These are phyloP conservation scores for Malassezia pachydermatis DNA, from an alignment of 1,284 basidiomycete genomes.

Conservation along the genomic window DNA sequence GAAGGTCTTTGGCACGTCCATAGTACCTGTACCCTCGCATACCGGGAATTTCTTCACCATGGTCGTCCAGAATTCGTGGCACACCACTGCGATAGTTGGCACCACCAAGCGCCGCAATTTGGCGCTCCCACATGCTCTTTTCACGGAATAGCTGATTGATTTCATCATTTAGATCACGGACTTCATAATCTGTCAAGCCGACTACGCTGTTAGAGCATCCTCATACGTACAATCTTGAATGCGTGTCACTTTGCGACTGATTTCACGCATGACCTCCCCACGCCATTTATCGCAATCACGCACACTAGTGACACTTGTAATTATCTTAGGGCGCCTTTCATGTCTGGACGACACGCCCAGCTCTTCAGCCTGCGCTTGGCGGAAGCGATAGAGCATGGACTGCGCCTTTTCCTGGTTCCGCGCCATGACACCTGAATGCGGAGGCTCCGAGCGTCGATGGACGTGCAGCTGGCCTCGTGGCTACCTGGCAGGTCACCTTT, in stretches of 20 bases:
- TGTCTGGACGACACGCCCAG: conserved; percentile 63
- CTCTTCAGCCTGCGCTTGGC: conserved; percentile 89
- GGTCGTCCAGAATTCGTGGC: conserved; percentile 85
- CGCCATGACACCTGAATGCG: conserved; percentile 29
- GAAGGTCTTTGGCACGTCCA: conserved; percentile 88
- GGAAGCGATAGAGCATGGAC: conserved; percentile 96
- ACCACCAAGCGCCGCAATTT: conserved; percentile 85
- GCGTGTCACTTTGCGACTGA: conserved; percentile 89
- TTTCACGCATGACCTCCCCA: conserved; percentile 85
- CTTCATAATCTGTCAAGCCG: conserved; percentile 86
- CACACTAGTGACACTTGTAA: conserved; percentile 75
- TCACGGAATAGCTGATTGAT: conserved; percentile 93
- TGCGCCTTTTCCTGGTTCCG: conserved; percentile 47
- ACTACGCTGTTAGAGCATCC: conserved; percentile 53
- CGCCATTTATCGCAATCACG: conserved; percentile 91
- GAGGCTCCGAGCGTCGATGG: neutral
- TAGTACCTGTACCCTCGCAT: conserved; percentile 99
- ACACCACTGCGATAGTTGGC: conserved; percentile 83
- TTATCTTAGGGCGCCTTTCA: conserved; percentile 77
- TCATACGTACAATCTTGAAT: conserved; percentile 76
- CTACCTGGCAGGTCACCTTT: neutral
- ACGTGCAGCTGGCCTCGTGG: neutral
- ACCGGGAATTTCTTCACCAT: conserved; percentile 76
- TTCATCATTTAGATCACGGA: conserved; percentile 91
- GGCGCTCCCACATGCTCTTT: conserved; percentile 94